Conservation (phyloP, 1,284 basidiomycete genomes). For the Mycena sp. region DNA sequence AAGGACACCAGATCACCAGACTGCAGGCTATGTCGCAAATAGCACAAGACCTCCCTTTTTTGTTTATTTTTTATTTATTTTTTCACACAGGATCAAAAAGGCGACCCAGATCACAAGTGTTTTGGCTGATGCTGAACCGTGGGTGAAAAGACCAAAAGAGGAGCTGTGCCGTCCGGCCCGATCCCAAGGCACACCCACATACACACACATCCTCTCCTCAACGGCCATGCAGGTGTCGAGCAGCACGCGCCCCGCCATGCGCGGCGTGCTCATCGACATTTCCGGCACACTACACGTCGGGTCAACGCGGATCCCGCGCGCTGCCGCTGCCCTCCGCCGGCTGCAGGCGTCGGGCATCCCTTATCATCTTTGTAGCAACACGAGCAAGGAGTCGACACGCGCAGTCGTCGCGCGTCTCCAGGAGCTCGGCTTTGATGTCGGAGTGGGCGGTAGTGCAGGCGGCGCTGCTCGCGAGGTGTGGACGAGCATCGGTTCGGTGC, state of each 20-base stretch:
- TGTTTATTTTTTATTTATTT: too few species aligned
- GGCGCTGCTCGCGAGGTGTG: conserved; percentile 54
- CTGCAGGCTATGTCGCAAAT: too few species aligned
- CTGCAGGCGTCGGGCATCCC: conserved; percentile 59
- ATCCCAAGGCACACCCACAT: too few species aligned
- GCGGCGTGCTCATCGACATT: conserved; percentile 71
- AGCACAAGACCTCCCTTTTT: too few species aligned
- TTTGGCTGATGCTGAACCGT: too few species aligned
- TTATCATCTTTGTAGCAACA: conserved; percentile 72
- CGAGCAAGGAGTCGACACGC: conserved; percentile 63
- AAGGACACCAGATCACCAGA: too few species aligned
- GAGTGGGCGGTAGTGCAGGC: neutral
- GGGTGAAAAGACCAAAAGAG: too few species aligned
- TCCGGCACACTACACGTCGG: conserved; percentile 76
- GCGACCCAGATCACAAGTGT: too few species aligned
- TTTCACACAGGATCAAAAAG: too few species aligned
- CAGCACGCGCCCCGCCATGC: conserved; percentile 48
- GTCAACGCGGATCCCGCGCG: conserved; percentile 55
- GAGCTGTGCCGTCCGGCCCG: too few species aligned
- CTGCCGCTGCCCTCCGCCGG: conserved; percentile 58
- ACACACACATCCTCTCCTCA: too few species aligned
- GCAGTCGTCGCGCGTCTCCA: conserved; percentile 53
- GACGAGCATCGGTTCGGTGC: conserved; percentile 72
- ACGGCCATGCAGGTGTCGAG: too few species aligned
- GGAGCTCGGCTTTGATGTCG: conserved; percentile 56